Evolutionary conservation across 2,329 filamentous ascomycete species (phyloP).

Genomic region (Hortaea sp.): DNA sequence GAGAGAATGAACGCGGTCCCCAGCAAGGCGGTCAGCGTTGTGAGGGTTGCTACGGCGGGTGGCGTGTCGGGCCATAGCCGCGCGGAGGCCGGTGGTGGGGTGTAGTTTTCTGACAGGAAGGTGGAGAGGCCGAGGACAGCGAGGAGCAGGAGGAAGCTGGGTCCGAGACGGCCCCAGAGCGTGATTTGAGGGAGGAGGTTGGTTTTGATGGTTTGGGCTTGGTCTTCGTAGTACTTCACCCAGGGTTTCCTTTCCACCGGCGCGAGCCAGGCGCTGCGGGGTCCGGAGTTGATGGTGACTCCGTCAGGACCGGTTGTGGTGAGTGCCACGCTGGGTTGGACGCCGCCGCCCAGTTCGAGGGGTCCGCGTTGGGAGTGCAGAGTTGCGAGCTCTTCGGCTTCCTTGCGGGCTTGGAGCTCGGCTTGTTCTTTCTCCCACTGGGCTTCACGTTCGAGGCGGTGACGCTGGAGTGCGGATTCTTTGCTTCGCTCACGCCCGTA

Average conservation of each 20-base stretch:
- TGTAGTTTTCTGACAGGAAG: constrained; percentile 39
- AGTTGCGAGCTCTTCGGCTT: constrained; percentile 12
- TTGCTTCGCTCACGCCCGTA: constrained; percentile 18
- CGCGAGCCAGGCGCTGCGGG: constrained; percentile 18
- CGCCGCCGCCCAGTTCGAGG: constrained; percentile 20
- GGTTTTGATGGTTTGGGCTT: constrained; percentile 24
- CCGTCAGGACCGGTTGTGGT: constrained; percentile 8
- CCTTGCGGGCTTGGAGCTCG: constrained; percentile 9
- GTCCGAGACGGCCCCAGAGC: constrained; percentile 33
- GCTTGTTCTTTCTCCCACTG: constrained; percentile 18
- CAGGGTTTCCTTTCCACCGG: constrained; percentile 23
- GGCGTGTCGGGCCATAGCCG: constrained; percentile 53
- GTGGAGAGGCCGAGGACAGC: constrained; percentile 31
- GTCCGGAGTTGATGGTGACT: constrained; percentile 13
- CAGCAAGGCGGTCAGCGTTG: constrained; percentile 52
- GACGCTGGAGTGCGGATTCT: constrained; percentile 17
- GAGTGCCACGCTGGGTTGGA: constrained; percentile 15
- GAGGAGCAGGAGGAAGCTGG: constrained; percentile 31
- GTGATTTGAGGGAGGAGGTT: constrained; percentile 22
- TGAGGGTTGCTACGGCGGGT: constrained; percentile 55
- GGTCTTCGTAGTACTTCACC: constrained; percentile 29
- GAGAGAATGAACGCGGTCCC: constrained; percentile 47
- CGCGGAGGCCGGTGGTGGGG: constrained; percentile 37
- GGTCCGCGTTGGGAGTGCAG: constrained; percentile 17
- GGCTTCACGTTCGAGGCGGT: constrained; percentile 21